A percentile compares a stretch with the other conserved stretches of the same genome.
Conservation (phyloP, 2,329 filamentous ascomycete species). For the Epichloe typhina region DNA sequence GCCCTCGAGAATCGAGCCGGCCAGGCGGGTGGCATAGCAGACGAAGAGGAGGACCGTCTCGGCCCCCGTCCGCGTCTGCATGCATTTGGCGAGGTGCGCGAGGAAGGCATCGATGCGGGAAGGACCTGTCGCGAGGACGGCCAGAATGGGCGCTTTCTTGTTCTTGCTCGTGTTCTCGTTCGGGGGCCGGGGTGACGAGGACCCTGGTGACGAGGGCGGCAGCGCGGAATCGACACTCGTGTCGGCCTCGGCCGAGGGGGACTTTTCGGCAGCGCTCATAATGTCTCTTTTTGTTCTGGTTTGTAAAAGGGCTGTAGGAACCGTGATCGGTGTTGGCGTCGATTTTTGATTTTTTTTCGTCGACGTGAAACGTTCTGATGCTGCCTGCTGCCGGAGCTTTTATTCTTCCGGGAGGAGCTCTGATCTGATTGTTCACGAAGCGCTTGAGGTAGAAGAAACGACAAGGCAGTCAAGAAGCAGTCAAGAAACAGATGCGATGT, state of each 20-base stretch:
- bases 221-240: conserved; percentile 2
- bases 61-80: conserved; percentile 55
- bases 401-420: neutral
- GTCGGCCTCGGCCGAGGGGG: neutral
- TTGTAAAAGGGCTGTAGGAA: too few species aligned
- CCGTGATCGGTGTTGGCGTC: too few species aligned
- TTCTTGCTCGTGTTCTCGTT: neutral
- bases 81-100: conserved; percentile 44
- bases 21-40: conserved; percentile 51
- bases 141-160: conserved; percentile 6
- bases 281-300: neutral
- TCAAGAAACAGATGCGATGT: too few species aligned
- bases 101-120: conserved; percentile 36
- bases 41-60: conserved; percentile 56
- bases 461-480: too few species aligned
- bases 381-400: neutral
- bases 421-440: neutral
- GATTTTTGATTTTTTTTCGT: too few species aligned
- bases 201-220: conserved; percentile 6
- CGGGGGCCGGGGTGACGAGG: conserved; percentile 5
- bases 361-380: too few species aligned
- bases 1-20: conserved; percentile 35
- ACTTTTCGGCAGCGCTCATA: neutral
- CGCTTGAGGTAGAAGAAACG: too few species aligned
- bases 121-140: conserved; percentile 10